Evolutionary conservation across 371 early-diverging fungal species (phyloP), one percentile per base, ranked within the genome.

Genomic region (Blakeslea trispora): DNA sequence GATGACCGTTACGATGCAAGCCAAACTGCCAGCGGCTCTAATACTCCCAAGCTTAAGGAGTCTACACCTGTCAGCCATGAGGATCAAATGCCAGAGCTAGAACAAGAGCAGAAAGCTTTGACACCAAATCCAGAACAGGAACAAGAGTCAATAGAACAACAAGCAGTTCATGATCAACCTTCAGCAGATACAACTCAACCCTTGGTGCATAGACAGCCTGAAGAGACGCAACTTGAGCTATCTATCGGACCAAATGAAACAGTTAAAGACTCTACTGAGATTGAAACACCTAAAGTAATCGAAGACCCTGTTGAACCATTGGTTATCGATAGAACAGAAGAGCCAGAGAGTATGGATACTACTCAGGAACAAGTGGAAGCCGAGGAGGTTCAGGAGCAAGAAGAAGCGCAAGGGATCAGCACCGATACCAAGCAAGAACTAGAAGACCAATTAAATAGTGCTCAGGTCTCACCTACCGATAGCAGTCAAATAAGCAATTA

Each of bases 1-100:
- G 79, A 82, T n/a, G 92, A 92, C 43, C 50, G 37, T 28, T 50
- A 49, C 37, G 60, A 59, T 23, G 34, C 47, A 10, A 52, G 58
- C 21, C 52, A 58, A 31, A 50, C 51, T 31, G 39, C 45, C 1
- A 59, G 53, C n/a, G 60, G 47, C 1, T 35, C 21, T 15, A 32
- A 19, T 13, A 48, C 60, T 23, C 60, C 60, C 32, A 34, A 53
- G 13, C 24, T 18, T 5, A 14, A 37, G 14, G 37, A 37, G 11
- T 14, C 11, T 7, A 11, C 9, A 11, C 14, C 37, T 37, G 2
- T 37, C 2, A 37, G 2, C 1, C 13, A 14, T 7, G 37, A 37
- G 11, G 11, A 10, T 37, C 28, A 7, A 28, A 3, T 7, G 3
- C 7, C 28, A 28, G 28, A 28, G 7, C 7, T 7, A 7, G 7